Conservation (phyloP, 2,329 filamentous ascomycete species). For the Fusarium burgessii region DNA sequence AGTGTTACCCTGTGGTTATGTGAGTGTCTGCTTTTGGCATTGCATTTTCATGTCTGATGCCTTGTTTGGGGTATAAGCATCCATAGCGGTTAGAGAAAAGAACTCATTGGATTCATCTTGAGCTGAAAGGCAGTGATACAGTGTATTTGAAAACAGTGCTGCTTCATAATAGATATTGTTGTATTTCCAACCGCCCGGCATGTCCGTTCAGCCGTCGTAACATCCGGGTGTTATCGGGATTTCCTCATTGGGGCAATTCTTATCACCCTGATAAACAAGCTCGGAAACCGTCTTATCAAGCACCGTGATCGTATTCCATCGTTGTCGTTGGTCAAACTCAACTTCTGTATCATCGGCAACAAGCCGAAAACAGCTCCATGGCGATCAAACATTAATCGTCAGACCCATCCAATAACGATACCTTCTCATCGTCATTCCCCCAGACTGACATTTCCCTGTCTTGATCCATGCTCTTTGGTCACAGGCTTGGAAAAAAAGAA, state of each 20-base stretch:
- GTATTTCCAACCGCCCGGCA: background rate
- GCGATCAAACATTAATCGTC: conserved; percentile 22
- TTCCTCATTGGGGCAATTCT: conserved; percentile 1
- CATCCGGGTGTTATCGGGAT: conserved; percentile 30
- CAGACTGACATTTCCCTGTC: background rate
- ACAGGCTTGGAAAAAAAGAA: conserved; percentile 30
- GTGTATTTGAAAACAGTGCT: background rate
- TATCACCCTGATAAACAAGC: background rate
- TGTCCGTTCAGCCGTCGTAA: conserved; percentile 11
- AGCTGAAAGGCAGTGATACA: background rate
- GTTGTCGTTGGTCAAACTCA: conserved; percentile 5
- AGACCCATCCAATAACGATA: background rate
- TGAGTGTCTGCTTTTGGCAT: background rate
- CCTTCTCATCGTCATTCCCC: conserved; percentile 10
- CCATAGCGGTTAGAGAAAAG: background rate
- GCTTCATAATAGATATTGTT: no score
- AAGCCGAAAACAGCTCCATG: conserved; percentile 10
- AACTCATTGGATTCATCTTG: background rate
- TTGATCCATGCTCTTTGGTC: conserved; percentile 15
- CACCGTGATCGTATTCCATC: conserved; percentile 4
- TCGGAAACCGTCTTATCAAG: background rate
- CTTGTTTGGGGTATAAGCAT: background rate
- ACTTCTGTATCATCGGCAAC: conserved; percentile 1
- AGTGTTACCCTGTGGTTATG: background rate
- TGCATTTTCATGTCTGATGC: background rate